Base-by-base conservation (phyloP, 306 rosid species). In the Heteromeles arbutifolia region DNA sequence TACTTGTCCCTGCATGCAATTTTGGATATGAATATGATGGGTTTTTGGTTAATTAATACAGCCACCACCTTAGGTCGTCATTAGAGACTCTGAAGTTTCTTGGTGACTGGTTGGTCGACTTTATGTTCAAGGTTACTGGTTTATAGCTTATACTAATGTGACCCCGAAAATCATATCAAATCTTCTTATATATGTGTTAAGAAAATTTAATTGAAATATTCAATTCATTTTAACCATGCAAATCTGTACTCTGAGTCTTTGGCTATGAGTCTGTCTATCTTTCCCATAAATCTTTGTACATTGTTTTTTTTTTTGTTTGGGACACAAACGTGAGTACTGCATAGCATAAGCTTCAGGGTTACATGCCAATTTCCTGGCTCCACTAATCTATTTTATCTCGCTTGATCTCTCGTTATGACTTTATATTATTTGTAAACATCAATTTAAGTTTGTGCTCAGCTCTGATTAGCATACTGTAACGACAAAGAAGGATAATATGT, bases 331-430 rank as follows among this genome's bases (percentile, higher is more conserved):
- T 87, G 88, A 87, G 74, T 1, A 45, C 52, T 39, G 63, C 84
- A 77, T 68, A 69, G 26, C 61, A 56, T 9, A 56, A 56, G 14
- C 14, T 8, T 56, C 2, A 78, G 75, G 75, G 79, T 84, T 97
- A 94, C 97, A 91, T 91, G 96, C 84, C n/a, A 80, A 65, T 32
- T 81, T 32, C 81, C 71, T 37, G 52, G 9, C 31, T 81, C 74
- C 31, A 57, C 74, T 81, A 6, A 21, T 0, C 9, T 45, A 14
- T 22, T 81, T 81, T 81, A 71, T 29, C 54, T 17, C 0, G 58
- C 57, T 71, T 31, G 32, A 3, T 58, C 52, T n/a, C 13, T n/a
- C n/a, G 64, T n/a, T 59, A 17, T 5, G 45, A 29, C 24, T 14
- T 74, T 15, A 4, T 29, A 63, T 57, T 34, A 28, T 57, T 58